A percentile compares a stretch with the other conserved stretches of the same genome.
Conservation (phyloP, 371 early-diverging fungal genomes). For the Mucor circinelloides region DNA sequence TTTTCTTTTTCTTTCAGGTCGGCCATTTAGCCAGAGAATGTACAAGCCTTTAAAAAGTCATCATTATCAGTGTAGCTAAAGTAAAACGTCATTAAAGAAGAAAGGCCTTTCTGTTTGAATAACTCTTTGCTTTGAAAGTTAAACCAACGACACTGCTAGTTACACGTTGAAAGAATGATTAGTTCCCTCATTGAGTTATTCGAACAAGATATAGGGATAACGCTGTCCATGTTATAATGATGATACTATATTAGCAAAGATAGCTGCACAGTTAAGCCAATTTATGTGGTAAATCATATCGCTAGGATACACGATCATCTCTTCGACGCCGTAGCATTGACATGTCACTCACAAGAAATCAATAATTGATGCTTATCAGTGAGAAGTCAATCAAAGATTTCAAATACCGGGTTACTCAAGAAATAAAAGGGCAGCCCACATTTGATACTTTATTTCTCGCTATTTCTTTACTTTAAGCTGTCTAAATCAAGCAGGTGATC, state of each 20-base stretch:
- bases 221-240: not conserved
- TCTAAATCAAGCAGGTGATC: not conserved
- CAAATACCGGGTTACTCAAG: not conserved
- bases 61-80: not conserved
- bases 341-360: too few species aligned
- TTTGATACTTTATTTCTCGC: not conserved
- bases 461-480: not conserved
- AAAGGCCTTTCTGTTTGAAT: not conserved
- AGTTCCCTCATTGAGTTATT: too few species aligned
- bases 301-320: not conserved
- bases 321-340: too few species aligned
- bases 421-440: not conserved
- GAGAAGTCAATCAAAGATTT: not conserved
- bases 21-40: conserved; percentile 41
- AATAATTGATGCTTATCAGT: not conserved
- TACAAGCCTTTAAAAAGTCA: conserved; percentile 14
- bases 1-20: too few species aligned
- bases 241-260: not conserved
- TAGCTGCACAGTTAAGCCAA: not conserved
- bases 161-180: too few species aligned
- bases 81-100: not conserved
- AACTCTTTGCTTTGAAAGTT: not conserved
- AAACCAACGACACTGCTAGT: not conserved
- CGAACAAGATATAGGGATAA: too few species aligned
- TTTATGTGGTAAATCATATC: not conserved